Base-by-base conservation (phyloP, 73 alveolate genomes). In the Paramecium tetraurelia region DNA sequence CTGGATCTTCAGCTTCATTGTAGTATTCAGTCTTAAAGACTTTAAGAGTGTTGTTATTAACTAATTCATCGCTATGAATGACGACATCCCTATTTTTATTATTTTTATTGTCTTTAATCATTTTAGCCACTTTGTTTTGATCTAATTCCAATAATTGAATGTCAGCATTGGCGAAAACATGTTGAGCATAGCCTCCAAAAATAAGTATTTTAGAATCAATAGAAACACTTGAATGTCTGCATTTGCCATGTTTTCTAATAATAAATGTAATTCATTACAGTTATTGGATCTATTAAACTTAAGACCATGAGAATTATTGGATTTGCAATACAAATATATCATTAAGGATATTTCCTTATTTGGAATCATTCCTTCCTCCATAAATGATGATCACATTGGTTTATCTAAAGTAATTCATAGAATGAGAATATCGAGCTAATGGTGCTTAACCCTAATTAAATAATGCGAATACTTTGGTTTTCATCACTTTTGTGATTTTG, bases 301-400 rank as follows among this genome's bases (percentile, higher is more conserved):
- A 50, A 21, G 75, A 40, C 94, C 94, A 89, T 29, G 43, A 40
- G 33, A 89, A 18, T n/a, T 58, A 50, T 38, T 89, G 68, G 22
- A 71, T 40, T 5, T 69, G 46, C 12, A 89, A 72, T 29, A 89
- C 76, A 71, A 77, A 89, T 18, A 89, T 89, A 89, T 93, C 96
- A 87, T 84, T 90, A 8, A 88, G 86, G 8, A 93, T 85, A 63
- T 59, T 50, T 46, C 53, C 84, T 72, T 70, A 44, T 29, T 58
- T 43, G 38, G 86, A 89, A 58, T 97, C 99, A 95, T 97, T 95
- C 83, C 99, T 94, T 9, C 99, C 99, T 36, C 99, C 99, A 92
- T 92, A 96, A 11, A 97, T 43, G 5, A 96, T 85, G 12, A 96
- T 46, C 44, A 92, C 92, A 93, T 96, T 95, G 18, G 96, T 92